Conservation (phyloP, 345 rosid species). For the Pugionium dolabratum region DNA sequence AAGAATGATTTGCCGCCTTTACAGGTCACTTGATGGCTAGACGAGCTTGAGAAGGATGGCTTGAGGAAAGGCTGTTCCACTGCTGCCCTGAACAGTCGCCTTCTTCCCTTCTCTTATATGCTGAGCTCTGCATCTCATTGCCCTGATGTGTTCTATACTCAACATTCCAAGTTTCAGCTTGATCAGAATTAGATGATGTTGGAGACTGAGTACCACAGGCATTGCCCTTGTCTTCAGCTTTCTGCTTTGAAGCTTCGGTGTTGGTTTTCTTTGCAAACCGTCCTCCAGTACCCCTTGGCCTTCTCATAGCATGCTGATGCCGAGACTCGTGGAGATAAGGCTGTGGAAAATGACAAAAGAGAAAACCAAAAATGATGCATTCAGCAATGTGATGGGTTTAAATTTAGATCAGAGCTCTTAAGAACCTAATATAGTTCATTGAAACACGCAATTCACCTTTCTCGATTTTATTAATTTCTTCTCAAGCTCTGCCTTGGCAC, state of each 20-base stretch:
- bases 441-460: constrained; percentile 54
- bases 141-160: constrained; percentile 36
- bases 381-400: not conserved
- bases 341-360: constrained; percentile 40
- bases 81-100: constrained; percentile 65
- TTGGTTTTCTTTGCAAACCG: constrained; percentile 86
- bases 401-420: not conserved
- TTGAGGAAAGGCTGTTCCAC: constrained; percentile 61
- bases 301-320: constrained; percentile 95
- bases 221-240: constrained; percentile 42
- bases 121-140: constrained; percentile 48
- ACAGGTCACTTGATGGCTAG: constrained; percentile 53
- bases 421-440: not conserved
- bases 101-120: constrained; percentile 48
- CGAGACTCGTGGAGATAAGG: constrained; percentile 99
- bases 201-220: constrained; percentile 28
- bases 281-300: constrained; percentile 87
- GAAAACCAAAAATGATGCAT: not conserved
- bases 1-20: constrained; percentile 96
- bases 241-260: constrained; percentile 43
- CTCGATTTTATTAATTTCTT: constrained; percentile 79
- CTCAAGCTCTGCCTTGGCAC: constrained; percentile 95
- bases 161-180: constrained; percentile 46
- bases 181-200: constrained; percentile 45
- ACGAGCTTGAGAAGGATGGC: constrained; percentile 58